Evolutionary conservation across 306 rosid genomes (phyloP), one percentile per base, ranked within the genome.

Genomic region (Abrus pulchellus): DNA sequence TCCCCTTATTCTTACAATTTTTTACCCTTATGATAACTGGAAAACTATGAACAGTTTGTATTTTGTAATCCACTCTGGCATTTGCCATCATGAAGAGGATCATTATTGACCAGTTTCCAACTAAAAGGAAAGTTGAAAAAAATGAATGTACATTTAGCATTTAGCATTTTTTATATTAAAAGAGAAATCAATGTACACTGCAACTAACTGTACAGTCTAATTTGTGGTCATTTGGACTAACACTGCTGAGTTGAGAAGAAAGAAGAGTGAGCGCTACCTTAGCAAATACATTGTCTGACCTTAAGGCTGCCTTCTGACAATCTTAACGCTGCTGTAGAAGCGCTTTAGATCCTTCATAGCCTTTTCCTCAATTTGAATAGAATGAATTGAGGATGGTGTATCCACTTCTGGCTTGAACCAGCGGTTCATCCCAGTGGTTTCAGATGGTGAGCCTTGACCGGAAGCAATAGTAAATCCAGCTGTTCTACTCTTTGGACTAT

Each of bases 331-430:
- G 85, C 81, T 89, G 76, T 95, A 95, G 92, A 95, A 90, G 79
- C 98, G 99, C 88, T 89, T 90, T 63, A 95, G 98, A 76, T 95
- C 99, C 88, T 93, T 95, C 83, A 95, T 93, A n/a, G 98, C 99
- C 87, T 88, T 91, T 81, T 95, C 98, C 86, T 95, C 98, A 0
- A 91, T 93, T 89, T 95, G 99, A 79, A 95, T 95, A 1, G 97
- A 91, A 20, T 97, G 94, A 45, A 95, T 80, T 2, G 99, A 87
- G 9, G 99, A 95, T n/a, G 97, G 97, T 7, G 88, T 3, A 12
- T 91, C 97, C 50, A 77, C 86, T 80, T 93, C 99, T 0, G 98
- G 98, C 81, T 86, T 95, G 88, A 93, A 95, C 99, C 99, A 95
- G 60, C 97, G 96, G 83, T 87, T 95, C 86, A 86, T 11, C 52